Evolutionary conservation across 169 alveolate genomes (phyloP), one percentile per base, ranked within the genome.

Genomic region (Eimeria praecox): DNA sequence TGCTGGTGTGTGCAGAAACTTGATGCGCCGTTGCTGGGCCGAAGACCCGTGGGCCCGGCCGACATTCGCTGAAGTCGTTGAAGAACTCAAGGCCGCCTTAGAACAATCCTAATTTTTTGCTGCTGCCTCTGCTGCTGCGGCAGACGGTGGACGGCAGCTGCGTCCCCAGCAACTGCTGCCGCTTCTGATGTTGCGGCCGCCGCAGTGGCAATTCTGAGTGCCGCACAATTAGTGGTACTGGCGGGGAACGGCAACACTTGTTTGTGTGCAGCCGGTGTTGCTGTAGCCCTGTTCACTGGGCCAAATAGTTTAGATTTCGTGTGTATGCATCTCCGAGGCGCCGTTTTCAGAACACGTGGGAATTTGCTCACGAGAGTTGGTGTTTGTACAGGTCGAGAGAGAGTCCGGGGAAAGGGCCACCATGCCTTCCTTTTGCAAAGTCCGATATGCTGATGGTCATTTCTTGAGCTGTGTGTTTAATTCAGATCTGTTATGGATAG

Each of bases 21-120:
- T 88, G 56, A 88, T 88, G 94, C 83, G 87, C 73, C 86, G 87
- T 56, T 88, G 94, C 44, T 88, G 94, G 94, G 94, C 94, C 0
- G 87, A 88, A 44, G 94, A 88, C 20, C 87, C 94, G 30, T 46
- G 86, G 71, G 64, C 71, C 10, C 94, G 94, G 62, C 94, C 94
- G 33, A 69, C 94, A n/a, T 88, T 88, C 59, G 94, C 64, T 88
- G 83, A 66, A 49, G 86, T 88, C 44, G 94, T 88, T 38, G 90
- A 82, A 30, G 90, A 82, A 49, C 90, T 82, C 22, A 82, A 82
- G 71, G 90, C 90, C 35, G 90, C 90, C 27, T 30, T 82, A 27
- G 75, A 82, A 82, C n/a, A 71, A 22, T 33, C 71, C 20, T 82
- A 82, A 52, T 18, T 4, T 77, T 59, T 9, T 42, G 87, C 87